phyloP scores from a whole-genome alignment of 2,329 filamentous ascomycete species.

The Aspergillus cejpii region DNA sequence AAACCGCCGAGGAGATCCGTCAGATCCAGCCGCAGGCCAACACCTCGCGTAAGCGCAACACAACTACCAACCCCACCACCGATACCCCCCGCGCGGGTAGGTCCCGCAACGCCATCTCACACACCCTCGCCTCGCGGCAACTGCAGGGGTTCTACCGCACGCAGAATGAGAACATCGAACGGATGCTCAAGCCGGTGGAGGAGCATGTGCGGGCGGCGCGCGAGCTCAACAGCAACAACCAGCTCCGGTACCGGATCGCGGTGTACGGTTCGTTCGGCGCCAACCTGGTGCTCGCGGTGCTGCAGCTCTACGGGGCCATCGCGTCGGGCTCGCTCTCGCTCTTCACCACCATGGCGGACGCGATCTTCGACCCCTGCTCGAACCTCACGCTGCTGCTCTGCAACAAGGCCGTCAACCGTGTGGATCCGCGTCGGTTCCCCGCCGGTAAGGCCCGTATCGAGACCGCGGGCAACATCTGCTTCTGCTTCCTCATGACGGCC shows the following conservation, averaged over 20 bases:
- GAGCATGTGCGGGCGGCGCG: slow-evolving; percentile 78
- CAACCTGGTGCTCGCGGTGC: slow-evolving; percentile 67
- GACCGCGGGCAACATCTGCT: slow-evolving; percentile 90
- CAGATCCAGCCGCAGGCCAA: slow-evolving; percentile 64
- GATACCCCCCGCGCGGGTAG: slow-evolving; percentile 31
- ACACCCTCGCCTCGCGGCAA: slow-evolving; percentile 14
- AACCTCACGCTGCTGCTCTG: slow-evolving; percentile 82
- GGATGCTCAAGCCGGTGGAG: slow-evolving; percentile 84
- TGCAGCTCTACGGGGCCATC: slow-evolving; percentile 85
- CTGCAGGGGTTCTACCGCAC: slow-evolving; percentile 77
- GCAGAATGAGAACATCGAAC: slow-evolving; percentile 91
- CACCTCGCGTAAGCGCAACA: slow-evolving; percentile 63
- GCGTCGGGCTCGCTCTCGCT: slow-evolving; percentile 86
- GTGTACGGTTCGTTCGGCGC: slow-evolving; percentile 65
- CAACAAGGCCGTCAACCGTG: slow-evolving; percentile 77
- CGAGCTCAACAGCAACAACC: slow-evolving; percentile 72
- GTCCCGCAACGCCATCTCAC: slow-evolving; percentile 15
- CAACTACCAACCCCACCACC: slow-evolving; percentile 34
- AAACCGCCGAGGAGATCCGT: slow-evolving; percentile 67
- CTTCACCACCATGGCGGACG: slow-evolving; percentile 95
- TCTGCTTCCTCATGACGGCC: slow-evolving; percentile 91
- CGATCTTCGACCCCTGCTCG: slow-evolving; percentile 85
- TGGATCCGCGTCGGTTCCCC: slow-evolving; percentile 80
- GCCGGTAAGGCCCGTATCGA: slow-evolving; percentile 91
- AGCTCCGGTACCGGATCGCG: slow-evolving; percentile 57